Conservation (phyloP, 176 grass and related monocot species). For the Alopecurus myosuroides region DNA sequence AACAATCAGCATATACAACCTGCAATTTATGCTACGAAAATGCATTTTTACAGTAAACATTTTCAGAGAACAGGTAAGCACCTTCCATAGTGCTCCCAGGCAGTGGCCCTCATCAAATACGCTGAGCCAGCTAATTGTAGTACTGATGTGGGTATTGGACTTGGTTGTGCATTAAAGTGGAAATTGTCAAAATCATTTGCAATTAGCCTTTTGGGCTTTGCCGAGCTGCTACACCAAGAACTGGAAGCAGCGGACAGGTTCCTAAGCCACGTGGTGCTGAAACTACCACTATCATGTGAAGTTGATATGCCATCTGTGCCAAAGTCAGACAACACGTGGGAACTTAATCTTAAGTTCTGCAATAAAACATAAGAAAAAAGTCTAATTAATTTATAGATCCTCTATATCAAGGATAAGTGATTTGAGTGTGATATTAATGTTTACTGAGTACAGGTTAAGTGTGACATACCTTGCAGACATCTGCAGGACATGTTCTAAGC, state of each 20-base stretch:
- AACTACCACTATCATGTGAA: conserved; percentile 83
- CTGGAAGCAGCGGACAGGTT: conserved; percentile 47
- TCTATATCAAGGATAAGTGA: neutral
- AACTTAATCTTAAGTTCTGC: conserved; percentile 84
- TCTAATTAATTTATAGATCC: conserved; percentile 5
- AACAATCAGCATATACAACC: neutral
- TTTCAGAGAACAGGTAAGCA: conserved; percentile 38
- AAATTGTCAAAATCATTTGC: conserved; percentile 84
- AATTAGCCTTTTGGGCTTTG: conserved; percentile 32
- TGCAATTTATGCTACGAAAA: conserved; percentile 7
- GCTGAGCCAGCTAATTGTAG: conserved; percentile 85
- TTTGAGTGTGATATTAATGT: neutral
- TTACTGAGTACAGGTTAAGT: conserved; percentile 13
- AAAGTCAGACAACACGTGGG: conserved; percentile 72
- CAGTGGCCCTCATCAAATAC: conserved; percentile 78
- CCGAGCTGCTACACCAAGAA: conserved; percentile 30
- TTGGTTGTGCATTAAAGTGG: conserved; percentile 77
- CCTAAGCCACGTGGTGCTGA: conserved; percentile 94
- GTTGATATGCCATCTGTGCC: conserved; percentile 60
- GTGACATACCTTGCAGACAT: conserved; percentile 79
- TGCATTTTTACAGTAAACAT: neutral
- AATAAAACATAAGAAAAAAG: conserved; percentile 12
- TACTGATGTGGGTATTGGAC: conserved; percentile 70
- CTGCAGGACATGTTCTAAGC: conserved; percentile 81
- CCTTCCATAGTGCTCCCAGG: conserved; percentile 98